phyloP scores from a whole-genome alignment of 192 early-diverging fungal species.

The Coemansia sp. region DNA sequence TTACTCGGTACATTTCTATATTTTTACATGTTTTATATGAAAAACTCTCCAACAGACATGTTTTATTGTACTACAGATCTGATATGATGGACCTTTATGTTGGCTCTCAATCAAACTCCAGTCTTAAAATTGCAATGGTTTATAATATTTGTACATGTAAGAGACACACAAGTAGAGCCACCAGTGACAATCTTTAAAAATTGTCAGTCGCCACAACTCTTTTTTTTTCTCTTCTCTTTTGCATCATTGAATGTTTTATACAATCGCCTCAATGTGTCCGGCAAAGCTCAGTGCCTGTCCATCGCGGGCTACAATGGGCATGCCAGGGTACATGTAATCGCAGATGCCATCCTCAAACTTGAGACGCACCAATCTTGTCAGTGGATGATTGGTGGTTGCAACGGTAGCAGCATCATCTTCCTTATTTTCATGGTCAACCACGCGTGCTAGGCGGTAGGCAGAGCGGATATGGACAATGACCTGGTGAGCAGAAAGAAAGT shows the following conservation, averaged over 20 bases:
- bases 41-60: no score
- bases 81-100: no score
- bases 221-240: background rate
- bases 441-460: constrained; percentile 29
- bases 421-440: background rate
- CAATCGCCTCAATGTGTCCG: constrained; percentile 15
- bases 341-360: constrained; percentile 21
- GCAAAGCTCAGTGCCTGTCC: constrained; percentile 39
- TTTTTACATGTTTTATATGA: no score
- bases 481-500: constrained; percentile 9
- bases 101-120: no score
- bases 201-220: no score
- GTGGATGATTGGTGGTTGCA: no score
- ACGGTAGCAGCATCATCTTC: background rate
- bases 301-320: constrained; percentile 41
- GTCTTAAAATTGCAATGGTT: no score
- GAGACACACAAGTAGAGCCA: no score
- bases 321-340: constrained; percentile 29
- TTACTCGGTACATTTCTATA: no score
- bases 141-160: no score
- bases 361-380: constrained; percentile 27
- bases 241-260: constrained; percentile 1
- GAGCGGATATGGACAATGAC: constrained; percentile 41
- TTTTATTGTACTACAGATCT: no score
- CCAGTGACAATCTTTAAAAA: no score